Conservation (phyloP, 495 filamentous ascomycete genomes). For the Neurospora hispaniola region DNA sequence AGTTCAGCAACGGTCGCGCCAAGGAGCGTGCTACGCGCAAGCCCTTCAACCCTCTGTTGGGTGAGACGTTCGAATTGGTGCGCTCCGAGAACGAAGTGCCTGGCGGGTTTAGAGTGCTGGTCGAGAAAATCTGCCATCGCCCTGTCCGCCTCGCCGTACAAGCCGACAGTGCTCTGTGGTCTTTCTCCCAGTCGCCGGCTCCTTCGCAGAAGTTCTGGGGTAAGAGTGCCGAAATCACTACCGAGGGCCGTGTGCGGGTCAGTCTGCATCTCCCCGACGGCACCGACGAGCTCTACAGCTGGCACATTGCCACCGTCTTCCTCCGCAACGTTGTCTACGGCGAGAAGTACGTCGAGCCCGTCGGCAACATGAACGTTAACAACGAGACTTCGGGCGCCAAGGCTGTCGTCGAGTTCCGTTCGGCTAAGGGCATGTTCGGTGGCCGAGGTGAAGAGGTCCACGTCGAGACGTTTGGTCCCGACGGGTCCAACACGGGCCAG, state of each 20-base stretch:
- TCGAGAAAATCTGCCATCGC: slow-evolving; percentile 87
- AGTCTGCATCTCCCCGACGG: slow-evolving; percentile 49
- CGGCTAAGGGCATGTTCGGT: slow-evolving; percentile 84
- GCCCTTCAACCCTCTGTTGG: slow-evolving; percentile 95
- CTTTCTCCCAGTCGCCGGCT: slow-evolving; percentile 71
- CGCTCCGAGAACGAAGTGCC: slow-evolving; percentile 62
- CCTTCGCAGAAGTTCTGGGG: slow-evolving; percentile 98
- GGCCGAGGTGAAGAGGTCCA: slow-evolving; percentile 84
- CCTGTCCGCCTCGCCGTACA: slow-evolving; percentile 90
- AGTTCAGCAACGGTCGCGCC: slow-evolving; percentile 65
- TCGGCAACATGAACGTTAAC: slow-evolving; percentile 70
- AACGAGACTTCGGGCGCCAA: slow-evolving; percentile 75
- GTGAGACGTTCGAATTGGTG: slow-evolving; percentile 90
- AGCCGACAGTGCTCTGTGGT: slow-evolving; percentile 76
- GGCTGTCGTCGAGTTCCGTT: slow-evolving; percentile 73
- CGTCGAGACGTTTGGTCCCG: slow-evolving; percentile 55
- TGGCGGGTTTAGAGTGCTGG: slow-evolving; percentile 74
- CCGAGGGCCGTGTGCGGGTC: slow-evolving; percentile 74
- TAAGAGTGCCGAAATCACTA: slow-evolving; percentile 85
- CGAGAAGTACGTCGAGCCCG: slow-evolving; percentile 95
- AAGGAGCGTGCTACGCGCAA: slow-evolving; percentile 91
- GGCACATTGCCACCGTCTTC: slow-evolving; percentile 76
- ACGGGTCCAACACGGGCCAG: slow-evolving; percentile 49
- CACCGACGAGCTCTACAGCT: slow-evolving; percentile 69
- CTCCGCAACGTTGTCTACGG: slow-evolving; percentile 94